Evolutionary conservation across 2,329 filamentous ascomycete species (phyloP).

Genomic region (Ascochyta rabiei): DNA sequence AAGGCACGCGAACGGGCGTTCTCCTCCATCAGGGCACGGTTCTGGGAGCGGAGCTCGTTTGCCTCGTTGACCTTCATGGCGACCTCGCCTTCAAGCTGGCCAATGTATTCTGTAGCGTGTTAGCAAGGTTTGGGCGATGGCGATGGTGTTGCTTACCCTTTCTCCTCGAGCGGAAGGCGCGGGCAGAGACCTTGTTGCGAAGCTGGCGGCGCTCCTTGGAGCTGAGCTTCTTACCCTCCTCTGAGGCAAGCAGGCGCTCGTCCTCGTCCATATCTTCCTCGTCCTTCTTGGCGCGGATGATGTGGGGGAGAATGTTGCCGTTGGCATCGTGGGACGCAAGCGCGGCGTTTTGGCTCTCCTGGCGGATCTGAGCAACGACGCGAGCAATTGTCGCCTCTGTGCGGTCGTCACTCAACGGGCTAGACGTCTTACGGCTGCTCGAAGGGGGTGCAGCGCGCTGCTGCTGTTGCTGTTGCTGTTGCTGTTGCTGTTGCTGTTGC

Average conservation of each 20-base stretch:
- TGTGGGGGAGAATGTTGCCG: conserved; percentile 63
- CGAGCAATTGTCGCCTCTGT: conserved; percentile 91
- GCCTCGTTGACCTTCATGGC: conserved; percentile 83
- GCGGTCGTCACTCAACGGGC: conserved; percentile 52
- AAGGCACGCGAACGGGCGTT: conserved; percentile 87
- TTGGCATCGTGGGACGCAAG: conserved; percentile 59
- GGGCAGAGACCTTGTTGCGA: conserved; percentile 98
- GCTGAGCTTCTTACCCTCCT: conserved; percentile 98
- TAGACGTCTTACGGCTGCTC: conserved; percentile 45
- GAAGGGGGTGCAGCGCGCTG: conserved; percentile 29
- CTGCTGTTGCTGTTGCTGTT: conserved; percentile 47
- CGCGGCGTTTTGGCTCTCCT: conserved; percentile 63
- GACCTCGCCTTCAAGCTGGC: conserved; percentile 89
- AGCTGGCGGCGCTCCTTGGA: conserved; percentile 96
- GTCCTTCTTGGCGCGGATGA: conserved; percentile 82
- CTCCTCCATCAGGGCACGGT: conserved; percentile 81
- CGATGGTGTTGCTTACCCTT: conserved; percentile 73
- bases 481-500: conserved; percentile 45
- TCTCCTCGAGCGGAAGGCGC: conserved; percentile 95
- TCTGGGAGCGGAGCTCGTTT: conserved; percentile 79
- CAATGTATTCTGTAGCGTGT: conserved; percentile 83
- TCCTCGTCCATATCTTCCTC: conserved; percentile 99
- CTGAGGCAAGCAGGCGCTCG: conserved; percentile 89
- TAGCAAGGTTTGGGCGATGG: conserved; percentile 49
- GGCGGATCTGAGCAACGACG: conserved; percentile 88